Evolutionary conservation across 441 rosid genomes (phyloP), one percentile per base, ranked within the genome.

Genomic region (Isatis lusitanica): DNA sequence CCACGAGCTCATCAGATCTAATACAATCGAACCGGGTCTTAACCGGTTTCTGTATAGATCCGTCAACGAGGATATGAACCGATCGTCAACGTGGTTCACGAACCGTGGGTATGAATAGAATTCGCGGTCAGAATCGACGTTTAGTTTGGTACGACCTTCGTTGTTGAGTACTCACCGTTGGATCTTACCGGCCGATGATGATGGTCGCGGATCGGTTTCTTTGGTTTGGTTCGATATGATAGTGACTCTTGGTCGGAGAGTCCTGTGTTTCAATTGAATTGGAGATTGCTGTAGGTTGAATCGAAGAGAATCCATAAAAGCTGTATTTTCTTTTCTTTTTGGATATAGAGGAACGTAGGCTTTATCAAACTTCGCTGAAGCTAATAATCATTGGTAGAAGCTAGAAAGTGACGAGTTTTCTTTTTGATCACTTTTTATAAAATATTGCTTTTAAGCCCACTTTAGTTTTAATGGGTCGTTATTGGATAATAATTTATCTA

Each of bases 1-100:
- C 94, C 98, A 93, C 46, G 98, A 90, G 81, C 97, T 91, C 98
- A 88, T 94, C 66, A 94, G 80, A 70, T 89, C 94, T 63, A 92
- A 84, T 76, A 91, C 84, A 76, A 85, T 86, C 26, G 81, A 82
- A 68, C 79, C 95, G 69, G 94, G 86, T 58, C 83, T 78, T 50
- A 90, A n/a, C 78, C 78, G 78, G 64, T 88, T 83, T 62, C 87
- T 83, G 71, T 91, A 92, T 51, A 90, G 79, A 28, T 85, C 74
- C 17, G 97, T 90, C 73, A 92, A 74, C 2, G 85, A 79, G 74
- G 90, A 80, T 35, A 92, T 88, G 87, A 94, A 94, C 4, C 79
- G 75, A 47, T 82, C 94, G 64, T 94, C 97, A 0, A 91, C 97
- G 76, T 92, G 97, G 77, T 90, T 90, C 70, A 94, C 97, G 56